Conservation (phyloP, 306 rosid species). For the Quercus rubra region DNA sequence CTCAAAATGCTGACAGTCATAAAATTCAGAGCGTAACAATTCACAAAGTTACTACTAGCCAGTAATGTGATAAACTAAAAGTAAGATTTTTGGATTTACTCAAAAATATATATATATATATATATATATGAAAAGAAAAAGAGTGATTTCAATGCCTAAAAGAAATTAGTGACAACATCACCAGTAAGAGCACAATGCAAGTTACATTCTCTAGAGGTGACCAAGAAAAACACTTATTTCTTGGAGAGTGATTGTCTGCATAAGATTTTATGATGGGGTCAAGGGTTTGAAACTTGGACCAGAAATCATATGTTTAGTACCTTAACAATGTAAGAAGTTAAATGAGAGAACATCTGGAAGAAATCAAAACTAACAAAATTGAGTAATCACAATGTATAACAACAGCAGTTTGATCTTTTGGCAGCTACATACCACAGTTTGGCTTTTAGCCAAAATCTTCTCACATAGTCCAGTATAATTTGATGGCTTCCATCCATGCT, state of each 20-base stretch:
- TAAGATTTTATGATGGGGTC: neutral
- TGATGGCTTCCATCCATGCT: slow-evolving; percentile 88
- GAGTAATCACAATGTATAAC: slow-evolving; percentile 1
- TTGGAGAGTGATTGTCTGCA: neutral
- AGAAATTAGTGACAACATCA: neutral
- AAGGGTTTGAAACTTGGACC: neutral
- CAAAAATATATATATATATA: too few relatives aligned
- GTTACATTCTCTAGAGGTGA: neutral
- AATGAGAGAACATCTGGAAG: slow-evolving; percentile 6
- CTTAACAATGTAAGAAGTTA: neutral
- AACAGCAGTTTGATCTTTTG: slow-evolving; percentile 14
- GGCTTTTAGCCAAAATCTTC: slow-evolving; percentile 84
- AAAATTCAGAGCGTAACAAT: neutral
- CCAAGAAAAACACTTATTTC: neutral
- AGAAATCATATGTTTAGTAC: neutral
- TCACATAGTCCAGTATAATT: slow-evolving; percentile 86
- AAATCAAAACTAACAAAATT: slow-evolving; percentile 3
- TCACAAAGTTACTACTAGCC: neutral
- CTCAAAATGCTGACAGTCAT: neutral
- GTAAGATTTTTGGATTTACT: too few relatives aligned
- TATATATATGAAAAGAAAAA: too few relatives aligned
- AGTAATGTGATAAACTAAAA: neutral
- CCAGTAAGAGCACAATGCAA: neutral
- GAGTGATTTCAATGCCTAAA: neutral
- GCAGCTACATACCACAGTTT: slow-evolving; percentile 76